These are phyloP conservation scores for Leucogyrophana mollusca DNA, from an alignment of 768 basidiomycete genomes.

Conservation along the genomic window DNA sequence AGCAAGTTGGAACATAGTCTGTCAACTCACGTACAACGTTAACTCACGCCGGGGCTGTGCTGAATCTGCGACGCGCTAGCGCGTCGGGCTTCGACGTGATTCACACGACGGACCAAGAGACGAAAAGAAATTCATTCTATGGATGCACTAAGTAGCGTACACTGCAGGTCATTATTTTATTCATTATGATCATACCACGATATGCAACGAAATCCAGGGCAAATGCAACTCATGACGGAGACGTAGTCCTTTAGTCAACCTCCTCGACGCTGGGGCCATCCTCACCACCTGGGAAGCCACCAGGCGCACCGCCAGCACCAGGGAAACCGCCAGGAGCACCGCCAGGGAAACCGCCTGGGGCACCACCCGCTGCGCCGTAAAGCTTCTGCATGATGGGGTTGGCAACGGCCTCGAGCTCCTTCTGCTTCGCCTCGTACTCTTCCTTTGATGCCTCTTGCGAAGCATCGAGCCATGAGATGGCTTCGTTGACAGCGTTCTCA, in stretches of 20 bases:
- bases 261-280: slow-evolving; percentile 92
- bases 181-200: slow-evolving; percentile 26
- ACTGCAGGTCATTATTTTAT: slow-evolving; percentile 27
- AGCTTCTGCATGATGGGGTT: slow-evolving; percentile 75
- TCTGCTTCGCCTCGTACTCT: slow-evolving; percentile 90
- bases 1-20: no score
- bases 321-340: slow-evolving; percentile 45
- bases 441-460: slow-evolving; percentile 92
- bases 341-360: slow-evolving; percentile 57
- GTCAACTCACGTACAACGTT: no score
- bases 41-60: no score
- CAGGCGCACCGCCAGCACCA: slow-evolving; percentile 59
- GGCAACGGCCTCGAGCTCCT: slow-evolving; percentile 86
- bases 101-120: neutral
- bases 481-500: slow-evolving; percentile 75
- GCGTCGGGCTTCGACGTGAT: no score
- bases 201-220: slow-evolving; percentile 14
- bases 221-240: slow-evolving; percentile 13
- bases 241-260: slow-evolving; percentile 60
- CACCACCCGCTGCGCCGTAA: slow-evolving; percentile 58
- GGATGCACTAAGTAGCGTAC: slow-evolving; percentile 29
- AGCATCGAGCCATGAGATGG: slow-evolving; percentile 81
- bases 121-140: slow-evolving; percentile 21
- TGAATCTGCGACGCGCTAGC: no score
- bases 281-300: slow-evolving; percentile 69